phyloP scores from a whole-genome alignment of 345 rosid genomes.

The Aquilaria sinensis region DNA sequence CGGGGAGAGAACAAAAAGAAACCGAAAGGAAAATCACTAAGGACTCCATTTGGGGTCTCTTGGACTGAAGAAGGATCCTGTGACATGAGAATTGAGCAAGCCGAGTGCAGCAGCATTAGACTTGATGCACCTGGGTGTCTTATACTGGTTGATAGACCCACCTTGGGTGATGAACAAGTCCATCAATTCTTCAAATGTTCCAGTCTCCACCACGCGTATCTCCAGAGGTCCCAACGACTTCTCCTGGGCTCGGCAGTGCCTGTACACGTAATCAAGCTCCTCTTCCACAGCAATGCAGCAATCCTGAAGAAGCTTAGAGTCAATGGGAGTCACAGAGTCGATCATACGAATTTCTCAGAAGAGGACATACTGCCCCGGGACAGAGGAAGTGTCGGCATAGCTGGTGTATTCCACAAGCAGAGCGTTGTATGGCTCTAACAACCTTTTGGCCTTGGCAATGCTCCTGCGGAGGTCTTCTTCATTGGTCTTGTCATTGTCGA shows the following conservation, averaged over 20 bases:
- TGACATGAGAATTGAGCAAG: constrained; percentile 47
- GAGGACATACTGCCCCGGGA: constrained; percentile 61
- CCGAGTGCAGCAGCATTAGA: constrained; percentile 32
- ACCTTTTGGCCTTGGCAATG: constrained; percentile 37
- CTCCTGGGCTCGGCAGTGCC: constrained; percentile 51
- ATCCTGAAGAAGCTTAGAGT: constrained; percentile 29
- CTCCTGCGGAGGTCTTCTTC: constrained; percentile 61
- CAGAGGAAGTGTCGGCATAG: constrained; percentile 43
- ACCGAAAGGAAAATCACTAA: background rate
- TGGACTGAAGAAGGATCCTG: constrained; percentile 51
- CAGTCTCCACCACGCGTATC: constrained; percentile 46
- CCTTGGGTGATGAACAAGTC: constrained; percentile 54
- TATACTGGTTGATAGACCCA: constrained; percentile 62
- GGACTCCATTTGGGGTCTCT: constrained; percentile 57
- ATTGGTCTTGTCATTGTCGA: constrained; percentile 62
- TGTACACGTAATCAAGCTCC: constrained; percentile 45
- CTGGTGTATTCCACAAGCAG: constrained; percentile 60
- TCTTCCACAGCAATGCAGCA: constrained; percentile 58
- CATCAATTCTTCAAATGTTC: constrained; percentile 53
- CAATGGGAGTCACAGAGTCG: constrained; percentile 14
- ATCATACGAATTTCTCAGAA: constrained; percentile 45
- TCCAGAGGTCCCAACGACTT: constrained; percentile 53
- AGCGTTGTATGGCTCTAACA: constrained; percentile 40
- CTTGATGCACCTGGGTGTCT: constrained; percentile 59
- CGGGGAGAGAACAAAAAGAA: no score